phyloP scores from a whole-genome alignment of 306 rosid species.

The Cicer cuneatum region DNA sequence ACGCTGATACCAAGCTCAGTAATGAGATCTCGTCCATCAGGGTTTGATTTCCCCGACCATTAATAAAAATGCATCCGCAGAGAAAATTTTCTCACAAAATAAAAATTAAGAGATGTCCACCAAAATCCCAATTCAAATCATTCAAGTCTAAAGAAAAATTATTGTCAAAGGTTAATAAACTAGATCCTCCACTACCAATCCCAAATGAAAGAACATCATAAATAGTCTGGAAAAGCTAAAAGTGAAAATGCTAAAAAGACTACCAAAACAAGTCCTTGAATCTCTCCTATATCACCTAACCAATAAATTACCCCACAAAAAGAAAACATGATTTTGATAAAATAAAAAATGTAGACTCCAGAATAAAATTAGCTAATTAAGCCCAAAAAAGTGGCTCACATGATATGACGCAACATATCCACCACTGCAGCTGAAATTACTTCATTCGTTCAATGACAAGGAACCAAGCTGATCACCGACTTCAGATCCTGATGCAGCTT shows the following conservation, averaged over 20 bases:
- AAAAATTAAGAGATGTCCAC: background rate
- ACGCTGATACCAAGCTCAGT: background rate
- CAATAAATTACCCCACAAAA: slow-evolving; percentile 35
- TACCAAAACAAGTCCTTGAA: slow-evolving; percentile 43
- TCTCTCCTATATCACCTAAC: slow-evolving; percentile 41
- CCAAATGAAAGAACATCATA: slow-evolving; percentile 36
- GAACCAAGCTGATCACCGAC: slow-evolving; percentile 64
- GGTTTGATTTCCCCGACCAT: background rate
- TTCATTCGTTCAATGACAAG: slow-evolving; percentile 60
- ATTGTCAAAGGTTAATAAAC: slow-evolving; percentile 35
- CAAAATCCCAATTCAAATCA: slow-evolving; percentile 27
- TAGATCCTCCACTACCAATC: slow-evolving; percentile 19
- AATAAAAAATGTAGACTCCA: slow-evolving; percentile 33
- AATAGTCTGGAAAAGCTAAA: slow-evolving; percentile 28
- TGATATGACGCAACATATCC: slow-evolving; percentile 16
- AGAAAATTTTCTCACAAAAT: background rate
- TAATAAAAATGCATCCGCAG: background rate
- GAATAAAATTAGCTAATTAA: slow-evolving; percentile 39
- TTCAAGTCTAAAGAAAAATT: slow-evolving; percentile 25
- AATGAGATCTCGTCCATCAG: background rate
- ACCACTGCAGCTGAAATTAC: slow-evolving; percentile 10
- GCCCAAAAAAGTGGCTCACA: slow-evolving; percentile 37
- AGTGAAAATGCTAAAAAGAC: slow-evolving; percentile 28
- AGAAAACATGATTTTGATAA: slow-evolving; percentile 34
- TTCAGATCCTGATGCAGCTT: slow-evolving; percentile 64